Evolutionary conservation across 2,329 filamentous ascomycete genomes (phyloP).

Genomic region (Aulographum hederae): DNA sequence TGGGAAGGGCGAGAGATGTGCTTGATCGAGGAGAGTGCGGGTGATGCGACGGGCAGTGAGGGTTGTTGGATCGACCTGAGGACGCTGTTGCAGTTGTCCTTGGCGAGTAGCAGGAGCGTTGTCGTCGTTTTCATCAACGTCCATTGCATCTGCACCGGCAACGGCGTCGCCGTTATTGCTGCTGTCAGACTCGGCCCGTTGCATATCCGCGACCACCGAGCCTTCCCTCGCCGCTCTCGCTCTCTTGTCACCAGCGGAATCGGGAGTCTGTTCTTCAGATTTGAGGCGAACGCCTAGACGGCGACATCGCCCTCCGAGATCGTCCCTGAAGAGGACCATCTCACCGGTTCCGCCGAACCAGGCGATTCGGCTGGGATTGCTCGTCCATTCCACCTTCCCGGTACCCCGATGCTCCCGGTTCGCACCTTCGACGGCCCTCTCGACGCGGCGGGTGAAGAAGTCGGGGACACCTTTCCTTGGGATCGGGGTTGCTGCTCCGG

Average conservation of each 20-base stretch:
- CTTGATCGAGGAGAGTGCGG: slow-evolving; percentile 83
- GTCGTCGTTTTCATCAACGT: slow-evolving; percentile 19
- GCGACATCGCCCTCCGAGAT: slow-evolving; percentile 62
- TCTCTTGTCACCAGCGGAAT: slow-evolving; percentile 14
- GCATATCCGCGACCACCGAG: slow-evolving; percentile 1
- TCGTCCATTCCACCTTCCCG: slow-evolving; percentile 58
- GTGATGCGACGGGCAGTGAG: slow-evolving; percentile 57
- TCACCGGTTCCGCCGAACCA: slow-evolving; percentile 83
- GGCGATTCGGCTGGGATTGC: slow-evolving; percentile 65
- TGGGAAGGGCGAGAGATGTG: slow-evolving; percentile 72
- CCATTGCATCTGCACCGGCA: slow-evolving; percentile 19
- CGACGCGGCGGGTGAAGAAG: slow-evolving; percentile 75
- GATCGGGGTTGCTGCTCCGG: slow-evolving; percentile 51
- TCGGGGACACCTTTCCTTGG: slow-evolving; percentile 62
- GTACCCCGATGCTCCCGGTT: slow-evolving; percentile 47
- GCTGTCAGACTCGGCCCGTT: background rate
- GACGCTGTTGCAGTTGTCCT: slow-evolving; percentile 6
- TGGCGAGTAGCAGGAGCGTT: no score
- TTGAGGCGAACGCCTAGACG: slow-evolving; percentile 59
- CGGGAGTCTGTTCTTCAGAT: slow-evolving; percentile 14
- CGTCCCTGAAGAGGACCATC: slow-evolving; percentile 72
- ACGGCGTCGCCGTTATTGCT: slow-evolving; percentile 5
- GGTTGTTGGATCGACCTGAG: slow-evolving; percentile 11
- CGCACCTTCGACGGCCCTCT: slow-evolving; percentile 60
- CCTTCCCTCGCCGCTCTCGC: no score